Evolutionary conservation across 495 filamentous ascomycete species (phyloP).

Genomic region (Trypethelium eluteriae): DNA sequence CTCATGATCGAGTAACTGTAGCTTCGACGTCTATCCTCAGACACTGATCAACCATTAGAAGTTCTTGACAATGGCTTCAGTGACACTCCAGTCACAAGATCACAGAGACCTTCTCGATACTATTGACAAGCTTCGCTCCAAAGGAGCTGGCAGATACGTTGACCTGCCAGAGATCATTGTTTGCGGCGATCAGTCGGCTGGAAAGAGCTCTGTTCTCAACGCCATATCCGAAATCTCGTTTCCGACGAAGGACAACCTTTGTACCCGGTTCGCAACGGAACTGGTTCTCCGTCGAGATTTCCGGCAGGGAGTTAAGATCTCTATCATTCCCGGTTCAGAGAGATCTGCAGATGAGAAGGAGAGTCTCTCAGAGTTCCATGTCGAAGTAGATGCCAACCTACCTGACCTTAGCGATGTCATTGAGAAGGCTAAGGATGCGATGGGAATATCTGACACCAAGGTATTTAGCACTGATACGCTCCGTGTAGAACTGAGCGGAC

Average conservation of each 20-base stretch:
- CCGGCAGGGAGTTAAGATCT: not conserved
- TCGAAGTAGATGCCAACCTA: not conserved
- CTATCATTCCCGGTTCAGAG: conserved; percentile 12
- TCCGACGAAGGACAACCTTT: conserved; percentile 45
- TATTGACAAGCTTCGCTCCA: conserved; percentile 16
- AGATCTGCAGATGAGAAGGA: conserved; percentile 4
- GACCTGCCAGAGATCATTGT: conserved; percentile 24
- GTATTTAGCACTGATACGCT: conserved; percentile 18
- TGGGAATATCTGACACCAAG: conserved; percentile 10
- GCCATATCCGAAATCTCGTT: conserved; percentile 31
- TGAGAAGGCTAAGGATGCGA: conserved; percentile 16
- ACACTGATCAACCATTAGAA: not conserved
- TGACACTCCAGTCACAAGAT: conserved; percentile 10
- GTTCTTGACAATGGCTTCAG: not conserved
- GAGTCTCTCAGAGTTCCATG: not conserved
- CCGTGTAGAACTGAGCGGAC: conserved; percentile 20
- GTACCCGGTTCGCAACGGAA: conserved; percentile 53
- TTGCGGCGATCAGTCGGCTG: conserved; percentile 25
- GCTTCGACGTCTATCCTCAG: not conserved
- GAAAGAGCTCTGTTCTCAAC: conserved; percentile 30
- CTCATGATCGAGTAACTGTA: too few relatives aligned
- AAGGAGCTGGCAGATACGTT: conserved; percentile 14
- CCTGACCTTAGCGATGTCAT: conserved; percentile 6
- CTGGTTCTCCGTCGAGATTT: conserved; percentile 45
- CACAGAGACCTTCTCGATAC: conserved; percentile 16